Evolutionary conservation across 2,329 filamentous ascomycete species (phyloP), one percentile per base, ranked within the genome.

Genomic region (Grosmannia clavigera): DNA sequence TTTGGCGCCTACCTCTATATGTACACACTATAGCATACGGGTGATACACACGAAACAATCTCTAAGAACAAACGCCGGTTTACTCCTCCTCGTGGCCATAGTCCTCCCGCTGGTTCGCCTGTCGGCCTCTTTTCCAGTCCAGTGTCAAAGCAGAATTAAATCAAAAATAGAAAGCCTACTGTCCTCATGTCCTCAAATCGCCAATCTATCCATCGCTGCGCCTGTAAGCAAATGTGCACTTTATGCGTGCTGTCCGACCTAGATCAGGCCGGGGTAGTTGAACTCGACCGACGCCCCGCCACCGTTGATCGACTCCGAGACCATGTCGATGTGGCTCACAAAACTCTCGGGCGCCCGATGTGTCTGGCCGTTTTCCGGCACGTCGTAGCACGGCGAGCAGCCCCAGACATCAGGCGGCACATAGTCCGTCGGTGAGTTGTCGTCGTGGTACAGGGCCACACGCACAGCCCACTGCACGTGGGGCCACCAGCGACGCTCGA

Each of bases 391-490:
- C 70, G 77, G 78, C 64, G 80, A 76, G 6, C 74, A 73, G 35
- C 81, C 81, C 81, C 81, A 84, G 16, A 83, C 70, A 5, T 82
- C 79, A 2, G 79, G 69, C 1, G 81, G 81, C 29, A 84, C 81
- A 22, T 74, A 71, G 57, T 71, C 69, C 14, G 61, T 50, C 25
- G 77, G 75, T 35, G 79, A 79, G 27, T 71, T 69, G 57, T 72
- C 69, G 48, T 78, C 75, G 53, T 83, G 80, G 68, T 79, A 80
- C n/a, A 83, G 69, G 5, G 80, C 81, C 55, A 84, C 81, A 11
- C 79, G 76, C 58, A 83, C 72, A 0, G 81, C 81, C 81, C 81
- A 84, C 65, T 83, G 80, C 6, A 84, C 73, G 64, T 83, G 80
- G 40, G 78, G 75, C 81, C 81, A 83, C 81, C 81, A 84, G 58